Base-by-base conservation (phyloP, 2,329 filamentous ascomycete genomes). In the Leptographium lundbergii region DNA sequence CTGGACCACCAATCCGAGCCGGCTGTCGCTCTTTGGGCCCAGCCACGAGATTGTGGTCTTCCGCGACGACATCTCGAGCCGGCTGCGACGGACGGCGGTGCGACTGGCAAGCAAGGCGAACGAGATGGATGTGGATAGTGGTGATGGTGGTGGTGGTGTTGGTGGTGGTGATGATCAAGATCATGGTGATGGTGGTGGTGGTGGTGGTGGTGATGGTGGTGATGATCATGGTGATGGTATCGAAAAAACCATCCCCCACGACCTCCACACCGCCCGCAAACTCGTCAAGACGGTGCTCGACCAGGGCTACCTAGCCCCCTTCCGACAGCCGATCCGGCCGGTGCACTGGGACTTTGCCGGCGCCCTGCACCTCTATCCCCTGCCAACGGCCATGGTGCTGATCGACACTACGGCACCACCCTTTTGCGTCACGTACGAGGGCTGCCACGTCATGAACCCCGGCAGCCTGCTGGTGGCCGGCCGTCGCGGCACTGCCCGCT, bases 371-470 rank as follows among this genome's bases (percentile, higher is more conserved):
- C 74, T 99, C 25, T 97, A 96, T 70, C 94, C 92, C 10, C 73
- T 97, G 32, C 94, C 94, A 2, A 92, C 89, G 24, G 84, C 88
- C 0, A 76, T 97, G 67, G 82, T 95, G 19, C 73, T 99, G 4
- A 86, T 90, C 2, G 94, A 99, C 72, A 77, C 87, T 0, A 89
- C 91, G 50, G 85, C 87, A 11, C 85, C 88, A 17, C 80, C 90
- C 0, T 99, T 96, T 67, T 87, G 87, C 58, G 77, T 96, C 63
- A 95, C 89, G 17, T 97, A 97, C 68, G 92, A 96, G 71, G 92
- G 91, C 0, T 97, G 94, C 68, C 89, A 94, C 73, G 91, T 96
- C 39, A 86, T 99, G 81, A 99, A 99, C 69, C 91, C 94, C 0
- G 90, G 91, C 6, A 79, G 81, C 55, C 72, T 99, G 56, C 78